phyloP scores from a whole-genome alignment of 495 filamentous ascomycete species.

The Filosporella fistucella region DNA sequence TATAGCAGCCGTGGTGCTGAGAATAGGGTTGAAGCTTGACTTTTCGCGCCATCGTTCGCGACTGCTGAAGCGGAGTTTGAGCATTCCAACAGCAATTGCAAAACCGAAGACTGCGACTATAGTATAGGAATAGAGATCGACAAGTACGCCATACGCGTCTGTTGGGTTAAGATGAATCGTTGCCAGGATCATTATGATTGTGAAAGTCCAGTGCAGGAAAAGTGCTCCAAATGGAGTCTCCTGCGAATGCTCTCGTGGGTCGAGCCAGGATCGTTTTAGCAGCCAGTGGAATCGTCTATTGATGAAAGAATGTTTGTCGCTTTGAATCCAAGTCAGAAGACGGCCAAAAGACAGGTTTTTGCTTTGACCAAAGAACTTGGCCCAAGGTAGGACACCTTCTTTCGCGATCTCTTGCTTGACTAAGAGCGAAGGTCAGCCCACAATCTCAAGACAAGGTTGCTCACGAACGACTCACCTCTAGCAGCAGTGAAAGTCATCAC shows the following conservation, averaged over 20 bases:
- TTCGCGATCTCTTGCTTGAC: constrained; percentile 35
- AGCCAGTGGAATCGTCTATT: constrained; percentile 7
- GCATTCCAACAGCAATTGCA: constrained; percentile 12
- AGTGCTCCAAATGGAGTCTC: constrained; percentile 30
- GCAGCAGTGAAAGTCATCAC: constrained; percentile 6
- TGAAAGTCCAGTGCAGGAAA: constrained; percentile 32
- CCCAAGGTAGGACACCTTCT: constrained; percentile 30
- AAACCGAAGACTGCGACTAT: constrained; percentile 13
- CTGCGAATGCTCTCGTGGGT: constrained; percentile 18
- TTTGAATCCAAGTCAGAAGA: constrained; percentile 7
- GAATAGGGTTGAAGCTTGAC: constrained; percentile 9
- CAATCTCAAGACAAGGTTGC: not conserved
- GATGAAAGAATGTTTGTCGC: constrained; percentile 6
- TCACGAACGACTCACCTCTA: too few relatives aligned
- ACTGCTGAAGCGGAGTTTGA: constrained; percentile 8
- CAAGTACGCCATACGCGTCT: constrained; percentile 24
- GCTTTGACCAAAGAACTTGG: constrained; percentile 37
- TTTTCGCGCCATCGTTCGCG: constrained; percentile 5
- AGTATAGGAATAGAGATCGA: constrained; percentile 28
- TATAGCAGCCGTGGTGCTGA: constrained; percentile 12
- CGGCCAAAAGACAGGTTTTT: constrained; percentile 6
- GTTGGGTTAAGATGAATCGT: constrained; percentile 10
- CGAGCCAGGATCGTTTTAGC: constrained; percentile 1
- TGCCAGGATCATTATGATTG: constrained; percentile 25
- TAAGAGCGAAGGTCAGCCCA: too few relatives aligned